Evolutionary conservation across 768 basidiomycete species (phyloP).

Genomic region (Naganishia antarctica): DNA sequence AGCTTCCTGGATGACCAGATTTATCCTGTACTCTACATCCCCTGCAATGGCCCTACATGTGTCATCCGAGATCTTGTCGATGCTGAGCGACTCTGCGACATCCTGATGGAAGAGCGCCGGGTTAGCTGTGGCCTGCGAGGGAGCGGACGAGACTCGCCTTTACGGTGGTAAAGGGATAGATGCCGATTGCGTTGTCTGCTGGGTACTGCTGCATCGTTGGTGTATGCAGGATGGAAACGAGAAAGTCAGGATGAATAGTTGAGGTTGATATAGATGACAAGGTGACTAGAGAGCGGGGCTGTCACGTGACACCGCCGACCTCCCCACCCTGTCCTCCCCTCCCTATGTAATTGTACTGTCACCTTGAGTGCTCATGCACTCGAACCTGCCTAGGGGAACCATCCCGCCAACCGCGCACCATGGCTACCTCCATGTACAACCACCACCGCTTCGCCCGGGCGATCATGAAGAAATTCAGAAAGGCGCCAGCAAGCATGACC

Average conservation of each 20-base stretch:
- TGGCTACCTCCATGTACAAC: conserved; percentile 48
- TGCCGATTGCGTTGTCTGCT: conserved; percentile 20
- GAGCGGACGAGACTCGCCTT: conserved; percentile 8
- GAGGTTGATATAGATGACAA: background rate
- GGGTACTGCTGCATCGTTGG: conserved; percentile 7
- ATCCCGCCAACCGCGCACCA: background rate
- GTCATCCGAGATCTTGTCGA: conserved; percentile 66
- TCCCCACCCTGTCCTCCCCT: background rate
- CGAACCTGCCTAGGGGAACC: no score
- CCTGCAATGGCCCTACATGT: conserved; percentile 82
- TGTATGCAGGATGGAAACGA: background rate
- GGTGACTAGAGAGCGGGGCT: background rate
- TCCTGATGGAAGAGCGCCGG: conserved; percentile 59
- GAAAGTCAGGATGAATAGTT: background rate
- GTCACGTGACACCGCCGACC: background rate
- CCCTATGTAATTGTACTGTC: no score
- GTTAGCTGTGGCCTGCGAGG: background rate
- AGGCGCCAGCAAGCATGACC: conserved; percentile 49
- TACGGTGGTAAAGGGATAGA: conserved; percentile 26
- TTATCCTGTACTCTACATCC: conserved; percentile 93
- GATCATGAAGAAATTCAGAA: conserved; percentile 50
- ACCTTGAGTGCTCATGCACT: no score
- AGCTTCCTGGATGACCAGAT: conserved; percentile 88
- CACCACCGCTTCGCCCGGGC: conserved; percentile 50
- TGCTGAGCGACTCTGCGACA: conserved; percentile 78